Evolutionary conservation across 768 basidiomycete species (phyloP).

Genomic region (Hemileccinum impolitum): DNA sequence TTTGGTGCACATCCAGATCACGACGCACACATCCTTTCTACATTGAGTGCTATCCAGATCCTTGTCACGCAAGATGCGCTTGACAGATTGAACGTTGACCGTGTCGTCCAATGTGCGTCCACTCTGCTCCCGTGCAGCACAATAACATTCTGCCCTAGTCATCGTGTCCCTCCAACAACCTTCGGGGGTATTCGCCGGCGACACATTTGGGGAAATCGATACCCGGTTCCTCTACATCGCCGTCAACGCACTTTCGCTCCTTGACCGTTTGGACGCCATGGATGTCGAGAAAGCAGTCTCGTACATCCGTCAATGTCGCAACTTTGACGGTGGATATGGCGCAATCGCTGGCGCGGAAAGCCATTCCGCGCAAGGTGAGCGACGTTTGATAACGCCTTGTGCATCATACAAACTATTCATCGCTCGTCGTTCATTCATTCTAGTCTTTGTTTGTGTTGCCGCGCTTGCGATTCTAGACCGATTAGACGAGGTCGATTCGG

Average conservation of each 20-base stretch:
- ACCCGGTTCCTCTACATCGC: constrained; percentile 90
- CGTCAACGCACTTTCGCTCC: constrained; percentile 76
- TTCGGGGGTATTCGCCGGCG: constrained; percentile 88
- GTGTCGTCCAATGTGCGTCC: constrained; percentile 69
- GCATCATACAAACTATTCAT: not conserved
- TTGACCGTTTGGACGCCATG: constrained; percentile 69
- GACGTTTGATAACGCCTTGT: too few relatives aligned
- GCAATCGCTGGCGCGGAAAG: constrained; percentile 82
- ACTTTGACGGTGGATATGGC: constrained; percentile 97
- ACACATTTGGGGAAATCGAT: constrained; percentile 87
- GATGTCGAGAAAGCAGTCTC: constrained; percentile 63
- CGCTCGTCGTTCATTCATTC: not conserved
- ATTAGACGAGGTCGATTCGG: constrained; percentile 72
- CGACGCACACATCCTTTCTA: constrained; percentile 85
- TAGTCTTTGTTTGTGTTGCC: constrained; percentile 88
- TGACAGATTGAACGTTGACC: constrained; percentile 63
- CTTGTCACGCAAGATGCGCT: constrained; percentile 81
- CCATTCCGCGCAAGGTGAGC: constrained; percentile 83
- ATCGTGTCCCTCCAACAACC: constrained; percentile 81
- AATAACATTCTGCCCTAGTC: constrained; percentile 43
- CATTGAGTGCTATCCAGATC: constrained; percentile 91
- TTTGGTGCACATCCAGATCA: constrained; percentile 93
- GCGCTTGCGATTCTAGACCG: constrained; percentile 84
- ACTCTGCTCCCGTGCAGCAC: not conserved
- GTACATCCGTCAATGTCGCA: constrained; percentile 76